Conservation (phyloP, 148 eudicot species). For the Persicaria tinctoria region DNA sequence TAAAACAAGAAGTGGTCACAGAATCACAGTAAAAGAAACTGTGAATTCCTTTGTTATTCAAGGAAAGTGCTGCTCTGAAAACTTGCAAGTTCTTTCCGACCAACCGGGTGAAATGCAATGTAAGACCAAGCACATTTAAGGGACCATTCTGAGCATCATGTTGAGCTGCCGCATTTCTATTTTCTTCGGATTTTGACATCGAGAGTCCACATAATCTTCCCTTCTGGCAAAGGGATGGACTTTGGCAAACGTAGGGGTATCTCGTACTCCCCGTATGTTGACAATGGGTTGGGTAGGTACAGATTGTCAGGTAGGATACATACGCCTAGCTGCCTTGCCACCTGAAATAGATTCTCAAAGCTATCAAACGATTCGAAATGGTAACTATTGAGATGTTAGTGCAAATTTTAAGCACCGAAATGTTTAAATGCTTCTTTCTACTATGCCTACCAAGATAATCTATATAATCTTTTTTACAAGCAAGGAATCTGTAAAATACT, state of each 20-base stretch:
- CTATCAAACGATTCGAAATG: not conserved
- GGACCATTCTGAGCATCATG: not conserved
- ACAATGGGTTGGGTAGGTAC: conserved; percentile 53
- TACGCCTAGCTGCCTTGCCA: conserved; percentile 72
- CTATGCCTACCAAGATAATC: not conserved
- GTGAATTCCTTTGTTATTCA: not conserved
- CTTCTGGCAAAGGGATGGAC: conserved; percentile 72
- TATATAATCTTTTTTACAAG: not conserved
- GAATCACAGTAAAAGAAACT: not conserved
- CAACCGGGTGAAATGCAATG: not conserved
- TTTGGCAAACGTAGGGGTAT: conserved; percentile 73
- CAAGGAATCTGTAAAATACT: too few relatives aligned
- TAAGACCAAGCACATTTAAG: not conserved
- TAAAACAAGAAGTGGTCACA: not conserved
- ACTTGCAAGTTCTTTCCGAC: not conserved
- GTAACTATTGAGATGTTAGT: not conserved
- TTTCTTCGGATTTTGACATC: conserved; percentile 64
- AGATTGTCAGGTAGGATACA: conserved; percentile 48
- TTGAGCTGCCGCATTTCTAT: conserved; percentile 13
- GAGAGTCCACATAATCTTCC: conserved; percentile 61
- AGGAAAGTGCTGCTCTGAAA: not conserved
- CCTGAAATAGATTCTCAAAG: conserved; percentile 24
- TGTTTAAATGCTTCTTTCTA: not conserved
- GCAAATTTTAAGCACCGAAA: not conserved
- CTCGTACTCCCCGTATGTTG: conserved; percentile 58